Base-by-base conservation (phyloP, 1,284 basidiomycete species). In the Cryptococcus sp. region DNA sequence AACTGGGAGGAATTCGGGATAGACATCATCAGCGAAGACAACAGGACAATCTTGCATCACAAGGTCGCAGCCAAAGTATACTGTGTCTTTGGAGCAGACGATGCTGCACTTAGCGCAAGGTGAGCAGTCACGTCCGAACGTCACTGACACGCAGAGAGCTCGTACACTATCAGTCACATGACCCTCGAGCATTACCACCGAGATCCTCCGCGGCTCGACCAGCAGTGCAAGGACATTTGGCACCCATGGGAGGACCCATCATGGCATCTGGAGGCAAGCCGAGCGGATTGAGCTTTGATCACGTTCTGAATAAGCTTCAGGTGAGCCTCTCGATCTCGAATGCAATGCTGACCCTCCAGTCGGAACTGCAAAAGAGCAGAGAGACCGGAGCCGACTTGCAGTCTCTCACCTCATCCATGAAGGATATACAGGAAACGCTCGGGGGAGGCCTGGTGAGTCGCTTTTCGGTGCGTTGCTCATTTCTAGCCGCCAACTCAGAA, bases 21-120 rank as follows among this genome's bases (percentile, higher is more conserved):
- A 69, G 95, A 98, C 75, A 98, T 98, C 55, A 87, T 97, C 49
- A 90, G 90, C 53, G 94, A 99, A 67, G 95, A 98, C 76, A 97
- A 95, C 79, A 91, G 92, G 74, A 92, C 91, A 0, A 92, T 97
- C 55, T 85, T 98, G 42, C 94, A 98, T 73, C 93, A 97, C 77
- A 97, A 97, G 71, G 95, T 98, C 34, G 89, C 94, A 10, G 91
- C 92, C 12, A 87, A 89, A 37, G 90, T 92, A 28, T 82, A 91
- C 52, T 88, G 93, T 58, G 83, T 95, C 9, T 83, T 94, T 63
- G 83, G 79, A 0, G 84, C 89, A 34, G 87, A 92, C 51, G 94
- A 98, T 65, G 85, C 82, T 1, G 60, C 65, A 4, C 28, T 60
- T 5, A 71, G 68, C 48, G 66, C 69, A 12, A 59, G 72, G 71